Conservation (phyloP, 176 grass and related monocot genomes). For the Oryza meyeriana region DNA sequence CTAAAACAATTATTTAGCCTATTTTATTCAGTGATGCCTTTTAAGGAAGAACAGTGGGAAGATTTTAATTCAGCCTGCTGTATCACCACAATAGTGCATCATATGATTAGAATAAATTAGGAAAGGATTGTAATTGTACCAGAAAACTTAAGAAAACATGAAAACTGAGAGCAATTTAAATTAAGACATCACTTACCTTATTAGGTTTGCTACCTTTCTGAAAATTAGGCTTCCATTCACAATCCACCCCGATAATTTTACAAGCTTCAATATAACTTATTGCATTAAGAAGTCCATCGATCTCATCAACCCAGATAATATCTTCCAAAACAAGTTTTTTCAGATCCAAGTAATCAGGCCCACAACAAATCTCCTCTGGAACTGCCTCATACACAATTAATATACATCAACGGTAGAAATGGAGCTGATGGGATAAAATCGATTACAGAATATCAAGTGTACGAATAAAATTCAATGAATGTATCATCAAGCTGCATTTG, state of each 20-base stretch:
- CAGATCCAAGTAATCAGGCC: conserved; percentile 67
- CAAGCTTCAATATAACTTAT: conserved; percentile 74
- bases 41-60: background rate
- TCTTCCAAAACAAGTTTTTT: conserved; percentile 72
- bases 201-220: conserved; percentile 82
- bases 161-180: conserved; percentile 6
- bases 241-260: conserved; percentile 90
- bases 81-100: background rate
- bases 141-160: conserved; percentile 15
- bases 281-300: conserved; percentile 58
- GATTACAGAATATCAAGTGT: background rate
- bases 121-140: background rate
- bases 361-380: conserved; percentile 51
- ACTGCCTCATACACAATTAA: conserved; percentile 34
- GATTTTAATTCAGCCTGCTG: conserved; percentile 7
- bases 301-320: conserved; percentile 89
- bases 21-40: background rate
- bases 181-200: conserved; percentile 51
- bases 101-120: conserved; percentile 16
- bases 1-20: conserved; percentile 2
- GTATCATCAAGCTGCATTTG: background rate
- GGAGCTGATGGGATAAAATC: background rate
- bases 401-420: conserved; percentile 23
- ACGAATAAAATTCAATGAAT: conserved; percentile 6
- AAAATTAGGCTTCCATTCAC: conserved; percentile 94